Evolutionary conservation across 2,329 filamentous ascomycete genomes (phyloP).

Genomic region (Apiospora saccharicola): DNA sequence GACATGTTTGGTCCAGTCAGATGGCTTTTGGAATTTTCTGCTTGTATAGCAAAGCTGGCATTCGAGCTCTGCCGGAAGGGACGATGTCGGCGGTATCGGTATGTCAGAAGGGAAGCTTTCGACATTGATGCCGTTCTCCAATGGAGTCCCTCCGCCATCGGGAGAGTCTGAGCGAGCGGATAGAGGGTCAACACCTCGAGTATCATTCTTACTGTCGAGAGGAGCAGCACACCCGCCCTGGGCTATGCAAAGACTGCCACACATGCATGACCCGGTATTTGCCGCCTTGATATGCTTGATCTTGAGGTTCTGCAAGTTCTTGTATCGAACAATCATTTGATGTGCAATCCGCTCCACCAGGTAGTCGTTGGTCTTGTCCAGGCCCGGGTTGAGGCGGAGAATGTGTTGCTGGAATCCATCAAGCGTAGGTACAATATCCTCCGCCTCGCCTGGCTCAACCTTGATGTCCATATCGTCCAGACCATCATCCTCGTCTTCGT

Average conservation of each 20-base stretch:
- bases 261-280: constrained; percentile 61
- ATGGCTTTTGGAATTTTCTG: constrained; percentile 89
- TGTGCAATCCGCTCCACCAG: constrained; percentile 83
- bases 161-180: constrained; percentile 62
- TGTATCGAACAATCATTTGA: constrained; percentile 82
- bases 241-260: constrained; percentile 68
- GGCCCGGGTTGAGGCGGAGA: constrained; percentile 74
- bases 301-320: constrained; percentile 73
- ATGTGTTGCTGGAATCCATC: constrained; percentile 82
- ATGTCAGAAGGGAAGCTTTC: constrained; percentile 84
- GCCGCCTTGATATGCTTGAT: constrained; percentile 73
- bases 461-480: constrained; percentile 67
- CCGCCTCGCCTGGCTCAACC: constrained; percentile 67
- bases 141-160: constrained; percentile 71
- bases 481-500: constrained; percentile 66
- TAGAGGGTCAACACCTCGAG: constrained; percentile 65
- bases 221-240: constrained; percentile 71
- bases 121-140: constrained; percentile 72
- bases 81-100: constrained; percentile 78
- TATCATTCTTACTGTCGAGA: constrained; percentile 66
- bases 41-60: constrained; percentile 86
- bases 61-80: constrained; percentile 86
- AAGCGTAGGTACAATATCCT: constrained; percentile 74
- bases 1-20: constrained; percentile 96
- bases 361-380: constrained; percentile 62